Base-by-base conservation (phyloP, 306 rosid genomes). In the Begonia fuchsioides region DNA sequence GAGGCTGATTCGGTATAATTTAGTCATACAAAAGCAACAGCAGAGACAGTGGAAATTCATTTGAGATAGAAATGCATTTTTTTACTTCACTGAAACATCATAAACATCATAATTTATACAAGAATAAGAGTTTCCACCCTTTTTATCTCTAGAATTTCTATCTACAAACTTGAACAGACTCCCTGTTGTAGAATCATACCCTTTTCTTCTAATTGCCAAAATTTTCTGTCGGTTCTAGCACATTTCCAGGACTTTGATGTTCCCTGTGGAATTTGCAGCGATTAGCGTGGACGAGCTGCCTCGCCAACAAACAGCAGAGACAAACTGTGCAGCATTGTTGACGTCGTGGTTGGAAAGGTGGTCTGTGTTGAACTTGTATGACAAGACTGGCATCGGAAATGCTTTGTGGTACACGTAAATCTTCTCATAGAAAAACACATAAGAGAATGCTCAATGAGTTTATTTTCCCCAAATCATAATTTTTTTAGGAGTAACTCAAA, bases 241-340 rank as follows among this genome's bases (percentile, higher is more conserved):
- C 96, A 92, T 85, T 69, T 92, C 96, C 68, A 92, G 72, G 65
- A 92, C 75, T 67, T 92, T 92, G 56, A 92, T 79, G 59, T 92
- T 80, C 47, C 98, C 98, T 1, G 93, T 75, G 17, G 98, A 92
- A 60, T 85, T 92, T 53, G 98, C 96, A 6, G 98, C 96, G 10
- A 85, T 70, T 17, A 92, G 57, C 56, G 93, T 85, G 15, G 86
- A 68, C 0, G 98, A 81, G 45, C 82, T 93, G 58, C 94, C 72
- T 0, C 96, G 94, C 98, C 98, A 92, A 66, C 94, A 85, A 63
- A 85, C 80, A 0, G 96, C 82, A 12, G 98, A 92, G 59, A 92
- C 78, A 35, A 92, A 92, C 52, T 79, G 98, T 3, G 86, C 51
- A 6, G 83, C 43, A 13, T 79, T 93, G n/a, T 82, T 94, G 57